Evolutionary conservation across 257 asterid species (phyloP).

Genomic region (Solanum chilense): DNA sequence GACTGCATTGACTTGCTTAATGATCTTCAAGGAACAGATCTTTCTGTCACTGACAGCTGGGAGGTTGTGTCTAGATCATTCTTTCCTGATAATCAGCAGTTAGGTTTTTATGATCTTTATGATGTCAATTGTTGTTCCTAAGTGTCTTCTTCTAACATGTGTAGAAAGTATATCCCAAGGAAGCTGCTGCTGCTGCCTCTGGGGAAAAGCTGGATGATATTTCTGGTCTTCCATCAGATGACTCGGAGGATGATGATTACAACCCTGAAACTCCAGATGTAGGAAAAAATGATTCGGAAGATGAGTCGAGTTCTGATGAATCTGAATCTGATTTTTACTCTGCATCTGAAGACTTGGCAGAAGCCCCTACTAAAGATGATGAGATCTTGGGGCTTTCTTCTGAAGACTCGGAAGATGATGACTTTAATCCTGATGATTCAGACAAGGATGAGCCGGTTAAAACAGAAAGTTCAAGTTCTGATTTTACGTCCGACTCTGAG

Average conservation of each 20-base stretch:
- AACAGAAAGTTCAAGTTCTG: constrained; percentile 69
- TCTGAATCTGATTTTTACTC: constrained; percentile 55
- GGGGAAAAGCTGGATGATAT: constrained; percentile 57
- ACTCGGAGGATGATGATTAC: constrained; percentile 87
- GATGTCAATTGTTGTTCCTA: constrained; percentile 6
- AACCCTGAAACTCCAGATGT: constrained; percentile 63
- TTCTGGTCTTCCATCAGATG: constrained; percentile 62
- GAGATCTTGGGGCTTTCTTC: constrained; percentile 47
- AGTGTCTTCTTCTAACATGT: constrained; percentile 12
- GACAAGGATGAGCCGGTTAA: constrained; percentile 29
- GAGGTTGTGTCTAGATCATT: constrained; percentile 52
- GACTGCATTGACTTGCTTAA: constrained; percentile 74
- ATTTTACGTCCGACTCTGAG: constrained; percentile 89
- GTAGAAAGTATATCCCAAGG: constrained; percentile 94
- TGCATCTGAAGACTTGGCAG: constrained; percentile 33
- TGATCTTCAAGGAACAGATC: constrained; percentile 53
- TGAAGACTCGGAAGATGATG: constrained; percentile 95
- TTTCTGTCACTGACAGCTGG: constrained; percentile 67
- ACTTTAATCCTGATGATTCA: constrained; percentile 61
- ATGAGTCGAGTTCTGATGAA: constrained; percentile 46
- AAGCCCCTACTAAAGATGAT: constrained; percentile 22
- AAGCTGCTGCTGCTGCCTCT: constrained; percentile 72
- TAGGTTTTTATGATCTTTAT: neutral
- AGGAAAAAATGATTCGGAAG: constrained; percentile 32
- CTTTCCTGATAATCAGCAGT: neutral